Evolutionary conservation across 441 rosid species (phyloP).

Genomic region (Populus hybrid): DNA sequence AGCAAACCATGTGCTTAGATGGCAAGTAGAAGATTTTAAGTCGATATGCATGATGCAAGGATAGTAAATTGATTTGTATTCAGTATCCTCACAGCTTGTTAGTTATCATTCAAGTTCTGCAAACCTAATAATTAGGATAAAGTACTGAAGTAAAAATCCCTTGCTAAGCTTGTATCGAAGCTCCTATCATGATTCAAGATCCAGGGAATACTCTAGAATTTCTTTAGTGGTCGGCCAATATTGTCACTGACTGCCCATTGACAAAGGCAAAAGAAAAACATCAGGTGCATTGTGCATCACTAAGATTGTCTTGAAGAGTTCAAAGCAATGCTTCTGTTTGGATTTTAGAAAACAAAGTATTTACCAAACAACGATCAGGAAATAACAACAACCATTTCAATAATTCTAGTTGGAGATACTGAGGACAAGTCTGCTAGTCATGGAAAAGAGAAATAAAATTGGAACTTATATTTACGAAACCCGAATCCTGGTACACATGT

Average conservation of each 20-base stretch:
- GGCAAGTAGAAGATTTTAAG: background rate
- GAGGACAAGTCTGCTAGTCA: slow-evolving; percentile 2
- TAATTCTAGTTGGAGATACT: background rate
- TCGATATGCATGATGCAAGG: background rate
- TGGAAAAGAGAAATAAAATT: background rate
- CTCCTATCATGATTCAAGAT: background rate
- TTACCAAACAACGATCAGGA: background rate
- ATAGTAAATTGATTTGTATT: background rate
- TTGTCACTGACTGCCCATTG: background rate
- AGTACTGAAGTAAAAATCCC: background rate
- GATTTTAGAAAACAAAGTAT: background rate
- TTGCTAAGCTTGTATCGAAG: background rate
- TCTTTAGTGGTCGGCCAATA: background rate
- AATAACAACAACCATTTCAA: background rate
- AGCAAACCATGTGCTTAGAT: slow-evolving; percentile 4
- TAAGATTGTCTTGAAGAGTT: background rate
- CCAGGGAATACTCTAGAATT: background rate
- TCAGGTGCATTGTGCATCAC: background rate
- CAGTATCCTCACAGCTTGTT: background rate
- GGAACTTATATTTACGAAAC: background rate
- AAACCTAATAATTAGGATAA: background rate
- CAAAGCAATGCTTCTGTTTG: background rate
- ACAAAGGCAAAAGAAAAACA: background rate
- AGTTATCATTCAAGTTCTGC: background rate
- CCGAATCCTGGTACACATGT: background rate